Evolutionary conservation across 129 eudicot species (phyloP).

Genomic region (Flaveria trinervia): DNA sequence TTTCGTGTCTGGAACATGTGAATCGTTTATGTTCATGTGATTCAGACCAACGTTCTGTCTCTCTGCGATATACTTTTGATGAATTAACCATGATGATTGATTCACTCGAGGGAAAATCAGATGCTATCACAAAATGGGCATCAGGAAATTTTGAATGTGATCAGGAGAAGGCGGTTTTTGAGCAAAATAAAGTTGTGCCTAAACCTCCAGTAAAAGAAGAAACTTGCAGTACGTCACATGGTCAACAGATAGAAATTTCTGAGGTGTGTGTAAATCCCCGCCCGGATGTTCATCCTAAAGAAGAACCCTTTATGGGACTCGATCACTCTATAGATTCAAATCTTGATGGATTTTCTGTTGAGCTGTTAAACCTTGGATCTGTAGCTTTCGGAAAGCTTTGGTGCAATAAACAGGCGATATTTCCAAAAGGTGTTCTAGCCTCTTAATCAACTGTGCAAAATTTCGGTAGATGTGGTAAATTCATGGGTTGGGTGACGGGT

Average conservation of each 20-base stretch:
- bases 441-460: not conserved
- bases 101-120: slow-evolving; percentile 57
- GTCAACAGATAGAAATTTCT: not conserved
- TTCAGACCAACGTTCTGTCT: slow-evolving; percentile 37
- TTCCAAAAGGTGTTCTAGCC: slow-evolving; percentile 57
- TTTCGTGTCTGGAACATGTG: slow-evolving; percentile 65
- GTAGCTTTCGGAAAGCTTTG: slow-evolving; percentile 57
- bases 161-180: slow-evolving; percentile 17
- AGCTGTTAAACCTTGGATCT: slow-evolving; percentile 49
- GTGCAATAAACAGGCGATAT: slow-evolving; percentile 66
- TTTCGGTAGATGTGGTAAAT: not conserved
- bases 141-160: slow-evolving; percentile 30
- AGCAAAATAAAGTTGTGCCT: slow-evolving; percentile 14
- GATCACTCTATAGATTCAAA: slow-evolving; percentile 26
- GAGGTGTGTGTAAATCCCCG: slow-evolving; percentile 3
- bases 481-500: not conserved
- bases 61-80: slow-evolving; percentile 52
- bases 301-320: slow-evolving; percentile 23
- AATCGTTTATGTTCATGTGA: slow-evolving; percentile 49
- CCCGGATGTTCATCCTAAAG: slow-evolving; percentile 8
- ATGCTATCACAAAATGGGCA: slow-evolving; percentile 49
- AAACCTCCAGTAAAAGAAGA: slow-evolving; percentile 27
- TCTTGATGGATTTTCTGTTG: slow-evolving; percentile 30
- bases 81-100: slow-evolving; percentile 53
- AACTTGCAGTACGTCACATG: slow-evolving; percentile 12